phyloP scores from a whole-genome alignment of 805 yeast genomes.

The Candida silvatica region DNA sequence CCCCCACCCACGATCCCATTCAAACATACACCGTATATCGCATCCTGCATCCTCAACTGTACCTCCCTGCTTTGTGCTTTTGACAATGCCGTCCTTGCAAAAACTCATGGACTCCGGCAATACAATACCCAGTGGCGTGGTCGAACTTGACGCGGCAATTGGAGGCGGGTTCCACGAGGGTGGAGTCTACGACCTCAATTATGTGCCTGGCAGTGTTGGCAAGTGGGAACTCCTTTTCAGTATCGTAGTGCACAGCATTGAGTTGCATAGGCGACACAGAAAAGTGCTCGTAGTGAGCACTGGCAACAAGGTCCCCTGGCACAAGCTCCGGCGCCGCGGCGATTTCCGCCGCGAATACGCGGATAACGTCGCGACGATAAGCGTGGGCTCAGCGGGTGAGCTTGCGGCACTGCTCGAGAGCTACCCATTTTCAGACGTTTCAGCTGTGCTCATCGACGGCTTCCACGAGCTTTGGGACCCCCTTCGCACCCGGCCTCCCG shows the following conservation, averaged over 20 bases:
- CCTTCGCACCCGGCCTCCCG: no score
- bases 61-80: no score
- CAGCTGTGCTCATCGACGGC: constrained; percentile 20
- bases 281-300: constrained; percentile 12
- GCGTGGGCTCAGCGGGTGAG: constrained; percentile 12
- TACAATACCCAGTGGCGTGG: no score
- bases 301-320: constrained; percentile 19
- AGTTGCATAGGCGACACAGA: no score
- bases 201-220: constrained; percentile 20
- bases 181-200: constrained; percentile 20
- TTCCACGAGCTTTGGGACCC: constrained; percentile 18
- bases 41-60: no score
- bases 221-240: constrained; percentile 20
- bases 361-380: no score
- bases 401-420: constrained; percentile 15
- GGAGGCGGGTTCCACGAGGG: constrained; percentile 17
- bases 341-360: no score
- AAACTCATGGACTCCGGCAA: no score
- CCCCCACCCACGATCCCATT: no score
- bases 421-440: no score
- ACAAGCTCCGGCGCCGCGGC: constrained; percentile 9
- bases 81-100: no score
- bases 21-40: no score
- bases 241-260: constrained; percentile 10
- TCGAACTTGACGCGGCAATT: constrained; percentile 10